Evolutionary conservation across 106 monocot genomes (phyloP).

Genomic region (Cymbidium sinense): DNA sequence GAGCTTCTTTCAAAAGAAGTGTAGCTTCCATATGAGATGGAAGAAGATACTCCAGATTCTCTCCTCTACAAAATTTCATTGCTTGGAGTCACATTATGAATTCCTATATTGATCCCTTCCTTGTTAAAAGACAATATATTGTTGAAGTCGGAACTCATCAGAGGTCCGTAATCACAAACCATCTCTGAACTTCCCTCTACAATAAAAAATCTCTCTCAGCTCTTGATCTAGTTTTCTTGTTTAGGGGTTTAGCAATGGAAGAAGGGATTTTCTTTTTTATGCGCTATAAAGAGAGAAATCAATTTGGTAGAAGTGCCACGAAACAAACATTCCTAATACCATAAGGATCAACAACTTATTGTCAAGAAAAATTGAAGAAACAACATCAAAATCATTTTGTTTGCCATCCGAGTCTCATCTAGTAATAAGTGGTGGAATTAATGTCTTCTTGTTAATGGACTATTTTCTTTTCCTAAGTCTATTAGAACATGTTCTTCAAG

Average conservation of each 20-base stretch:
- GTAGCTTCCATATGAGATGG: conserved; percentile 75
- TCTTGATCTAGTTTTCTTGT: neutral
- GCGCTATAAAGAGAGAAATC: conserved; percentile 15
- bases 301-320: conserved; percentile 11
- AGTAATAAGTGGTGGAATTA: neutral
- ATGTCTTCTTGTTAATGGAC: neutral
- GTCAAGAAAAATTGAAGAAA: too few relatives aligned
- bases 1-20: conserved; percentile 66
- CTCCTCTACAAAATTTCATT: conserved; percentile 31
- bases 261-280: conserved; percentile 1
- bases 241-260: neutral
- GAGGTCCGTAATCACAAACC: conserved; percentile 24
- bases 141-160: conserved; percentile 29
- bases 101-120: neutral
- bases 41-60: conserved; percentile 51
- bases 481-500: neutral
- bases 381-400: neutral
- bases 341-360: too few relatives aligned
- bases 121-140: neutral
- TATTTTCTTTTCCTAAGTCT: neutral
- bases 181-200: neutral
- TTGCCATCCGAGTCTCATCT: neutral
- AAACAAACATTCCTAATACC: conserved; percentile 11
- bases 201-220: conserved; percentile 3
- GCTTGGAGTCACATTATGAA: conserved; percentile 5